Conservation (phyloP, 495 filamentous ascomycete genomes). For the Penicillium herquei region DNA sequence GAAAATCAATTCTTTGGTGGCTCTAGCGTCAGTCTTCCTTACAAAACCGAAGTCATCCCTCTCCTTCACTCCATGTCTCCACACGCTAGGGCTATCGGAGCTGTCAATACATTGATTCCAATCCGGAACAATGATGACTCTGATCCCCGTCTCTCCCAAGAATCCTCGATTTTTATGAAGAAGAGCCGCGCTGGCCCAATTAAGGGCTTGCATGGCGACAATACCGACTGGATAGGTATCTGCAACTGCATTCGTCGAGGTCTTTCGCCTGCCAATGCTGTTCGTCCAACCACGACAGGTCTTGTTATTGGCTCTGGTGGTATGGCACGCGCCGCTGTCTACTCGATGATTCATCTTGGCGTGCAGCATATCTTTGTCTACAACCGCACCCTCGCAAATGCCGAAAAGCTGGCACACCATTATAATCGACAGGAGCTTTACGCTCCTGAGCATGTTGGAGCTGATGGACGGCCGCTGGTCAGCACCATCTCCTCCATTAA, state of each 20-base stretch:
- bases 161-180: conserved; percentile 50
- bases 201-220: conserved; percentile 71
- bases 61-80: conserved; percentile 67
- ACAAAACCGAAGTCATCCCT: conserved; percentile 70
- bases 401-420: conserved; percentile 62
- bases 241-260: conserved; percentile 65
- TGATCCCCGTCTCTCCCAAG: conserved; percentile 33
- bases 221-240: conserved; percentile 84
- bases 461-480: conserved; percentile 36
- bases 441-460: conserved; percentile 14
- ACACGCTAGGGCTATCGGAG: conserved; percentile 75
- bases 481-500: conserved; percentile 54
- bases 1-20: conserved; percentile 69
- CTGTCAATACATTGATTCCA: conserved; percentile 74
- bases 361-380: conserved; percentile 72
- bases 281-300: conserved; percentile 64
- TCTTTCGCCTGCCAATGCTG: conserved; percentile 73
- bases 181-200: conserved; percentile 62
- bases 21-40: conserved; percentile 69
- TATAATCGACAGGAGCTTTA: conserved; percentile 55
- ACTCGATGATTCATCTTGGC: conserved; percentile 73
- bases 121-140: conserved; percentile 56
- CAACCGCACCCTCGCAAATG: conserved; percentile 62
- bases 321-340: conserved; percentile 77
- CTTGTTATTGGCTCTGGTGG: conserved; percentile 77